Evolutionary conservation across 768 basidiomycete species (phyloP).

Genomic region (Tulasnella sp.): DNA sequence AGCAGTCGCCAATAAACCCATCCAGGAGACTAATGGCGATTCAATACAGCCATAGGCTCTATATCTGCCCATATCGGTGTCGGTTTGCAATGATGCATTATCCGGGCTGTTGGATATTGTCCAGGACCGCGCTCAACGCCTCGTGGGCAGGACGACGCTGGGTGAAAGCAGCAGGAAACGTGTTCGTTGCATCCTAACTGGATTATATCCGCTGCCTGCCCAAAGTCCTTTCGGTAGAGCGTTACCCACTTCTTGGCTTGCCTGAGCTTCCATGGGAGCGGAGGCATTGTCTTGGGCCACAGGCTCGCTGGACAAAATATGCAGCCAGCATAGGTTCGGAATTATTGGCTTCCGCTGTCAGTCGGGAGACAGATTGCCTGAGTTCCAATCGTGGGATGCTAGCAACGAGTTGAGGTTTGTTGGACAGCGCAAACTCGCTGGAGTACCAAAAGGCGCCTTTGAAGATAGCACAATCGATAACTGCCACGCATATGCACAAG

Average conservation of each 20-base stretch:
- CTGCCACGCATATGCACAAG: neutral
- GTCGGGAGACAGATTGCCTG: neutral
- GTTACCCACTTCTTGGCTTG: neutral
- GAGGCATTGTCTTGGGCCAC: neutral
- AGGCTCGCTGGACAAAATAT: neutral
- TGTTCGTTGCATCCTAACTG: neutral
- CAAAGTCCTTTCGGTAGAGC: neutral
- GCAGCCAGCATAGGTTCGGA: neutral
- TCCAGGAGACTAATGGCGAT: too few relatives aligned
- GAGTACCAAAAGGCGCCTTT: neutral
- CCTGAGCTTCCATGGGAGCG: neutral
- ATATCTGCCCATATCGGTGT: too few relatives aligned
- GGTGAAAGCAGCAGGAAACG: neutral
- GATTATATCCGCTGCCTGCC: neutral
- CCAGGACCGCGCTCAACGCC: neutral
- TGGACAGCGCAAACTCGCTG: neutral
- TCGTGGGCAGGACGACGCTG: neutral
- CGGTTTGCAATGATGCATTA: too few relatives aligned
- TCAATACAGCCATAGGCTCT: too few relatives aligned
- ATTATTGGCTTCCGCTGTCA: neutral
- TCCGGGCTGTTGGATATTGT: too few relatives aligned
- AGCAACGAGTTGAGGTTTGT: neutral
- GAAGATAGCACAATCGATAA: neutral
- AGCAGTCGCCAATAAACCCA: neutral
- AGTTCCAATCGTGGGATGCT: neutral